Evolutionary conservation across 768 basidiomycete species (phyloP).

Genomic region (Boletus bicolor): DNA sequence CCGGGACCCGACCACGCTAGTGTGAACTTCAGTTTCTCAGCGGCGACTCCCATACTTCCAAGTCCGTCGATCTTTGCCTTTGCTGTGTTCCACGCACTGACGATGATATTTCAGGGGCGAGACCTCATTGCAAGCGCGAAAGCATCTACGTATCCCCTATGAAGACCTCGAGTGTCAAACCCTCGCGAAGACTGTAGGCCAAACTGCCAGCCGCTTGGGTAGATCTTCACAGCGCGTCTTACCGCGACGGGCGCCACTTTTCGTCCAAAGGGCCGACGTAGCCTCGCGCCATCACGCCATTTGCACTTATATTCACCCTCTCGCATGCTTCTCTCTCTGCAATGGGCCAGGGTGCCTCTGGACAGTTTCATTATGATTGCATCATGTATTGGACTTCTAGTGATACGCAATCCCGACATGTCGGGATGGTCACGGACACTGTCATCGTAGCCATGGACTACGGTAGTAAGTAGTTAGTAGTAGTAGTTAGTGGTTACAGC

Average conservation of each 20-base stretch:
- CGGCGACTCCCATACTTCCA: neutral
- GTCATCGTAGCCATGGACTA: neutral
- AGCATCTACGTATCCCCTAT: slow-evolving; percentile 8
- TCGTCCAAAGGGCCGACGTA: neutral
- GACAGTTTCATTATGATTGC: neutral
- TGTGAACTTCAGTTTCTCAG: slow-evolving; percentile 2
- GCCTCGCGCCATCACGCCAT: neutral
- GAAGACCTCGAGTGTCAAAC: slow-evolving; percentile 4
- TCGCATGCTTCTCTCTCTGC: neutral
- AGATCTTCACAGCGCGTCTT: neutral
- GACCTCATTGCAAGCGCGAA: neutral
- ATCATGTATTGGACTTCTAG: neutral
- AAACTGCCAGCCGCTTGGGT: neutral
- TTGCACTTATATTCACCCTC: neutral
- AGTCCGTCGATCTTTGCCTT: slow-evolving; percentile 3
- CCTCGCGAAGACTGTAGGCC: slow-evolving; percentile 20
- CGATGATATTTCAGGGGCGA: slow-evolving; percentile 1
- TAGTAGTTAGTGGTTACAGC: neutral
- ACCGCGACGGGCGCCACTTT: neutral
- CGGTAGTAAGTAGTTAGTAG: neutral
- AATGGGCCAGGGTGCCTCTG: neutral
- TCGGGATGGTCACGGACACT: neutral
- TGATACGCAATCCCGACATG: neutral
- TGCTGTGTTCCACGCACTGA: neutral
- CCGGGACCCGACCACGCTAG: neutral